Base-by-base conservation (phyloP, 169 alveolate genomes). In the Besnoitia besnoiti region DNA sequence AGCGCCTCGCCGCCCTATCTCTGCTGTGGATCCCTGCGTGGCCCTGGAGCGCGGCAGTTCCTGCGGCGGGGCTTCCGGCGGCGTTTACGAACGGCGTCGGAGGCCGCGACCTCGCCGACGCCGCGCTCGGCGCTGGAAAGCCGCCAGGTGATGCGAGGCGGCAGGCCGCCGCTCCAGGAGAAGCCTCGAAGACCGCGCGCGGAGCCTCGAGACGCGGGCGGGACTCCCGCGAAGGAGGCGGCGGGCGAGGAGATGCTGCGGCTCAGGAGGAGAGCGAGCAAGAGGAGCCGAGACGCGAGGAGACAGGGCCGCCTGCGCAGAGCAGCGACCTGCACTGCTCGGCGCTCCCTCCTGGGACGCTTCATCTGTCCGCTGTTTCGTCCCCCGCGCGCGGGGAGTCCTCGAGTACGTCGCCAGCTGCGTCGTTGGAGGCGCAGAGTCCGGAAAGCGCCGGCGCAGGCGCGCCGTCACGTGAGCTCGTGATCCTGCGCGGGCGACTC, bases 1-100 rank as follows among this genome's bases (percentile, higher is more conserved):
- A 67, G 80, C 80, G 80, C 39, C 80, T 67, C 46, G 80, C 44
- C 42, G 80, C 80, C 42, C n/a, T 67, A 37, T 37, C n/a, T 37
- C 42, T 67, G 12, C 42, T 67, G 44, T 67, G 44, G 39, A 37
- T 67, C 30, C 80, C 80, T 0, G 47, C 10, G 0, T 67, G 80
- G 80, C 42, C 10, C n/a, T 19, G 19, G 62, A 19, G 30, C 10
- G 62, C 62, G 19, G 62, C 62, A 50, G 19, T 19, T 50, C 30
- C 62, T 14, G 62, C 62, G 19, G 62, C 62, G 19, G 62, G 19
- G 30, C 30, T 19, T 50, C 30, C 62, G 19, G 62, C 62, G 19
- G 62, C 62, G 19, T 10, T 19, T 14, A 50, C 19, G 19, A 19
- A 50, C 10, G 62, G 30, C 10, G 62, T 19, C 62, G 62, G 19